Evolutionary conservation across 2,329 filamentous ascomycete genomes (phyloP).

Genomic region (Paracamarosporium sp.): DNA sequence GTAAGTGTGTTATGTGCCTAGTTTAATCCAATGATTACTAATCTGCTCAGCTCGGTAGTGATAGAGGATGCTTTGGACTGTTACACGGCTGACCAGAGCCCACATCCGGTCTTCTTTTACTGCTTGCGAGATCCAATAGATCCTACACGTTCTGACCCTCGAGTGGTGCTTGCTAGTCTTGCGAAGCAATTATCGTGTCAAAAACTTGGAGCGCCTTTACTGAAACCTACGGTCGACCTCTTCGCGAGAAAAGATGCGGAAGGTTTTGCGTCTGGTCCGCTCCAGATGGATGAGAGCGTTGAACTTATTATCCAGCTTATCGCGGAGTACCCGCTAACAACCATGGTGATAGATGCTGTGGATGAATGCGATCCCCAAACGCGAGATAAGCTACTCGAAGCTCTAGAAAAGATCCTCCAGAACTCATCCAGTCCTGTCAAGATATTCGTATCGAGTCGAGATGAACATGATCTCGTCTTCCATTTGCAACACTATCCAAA

Average conservation of each 20-base stretch:
- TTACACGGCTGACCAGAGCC: conserved; percentile 14
- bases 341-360: conserved; percentile 45
- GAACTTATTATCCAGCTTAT: conserved; percentile 29
- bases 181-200: conserved; percentile 20
- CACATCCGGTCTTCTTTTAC: conserved; percentile 26
- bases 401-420: conserved; percentile 31
- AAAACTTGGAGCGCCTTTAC: conserved; percentile 13
- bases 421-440: conserved; percentile 37
- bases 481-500: conserved; percentile 29
- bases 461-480: conserved; percentile 28
- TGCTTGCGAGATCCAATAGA: conserved; percentile 25
- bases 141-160: conserved; percentile 18
- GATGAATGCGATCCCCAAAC: conserved; percentile 39
- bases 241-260: conserved; percentile 17
- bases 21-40: conserved; percentile 15
- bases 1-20: conserved; percentile 28
- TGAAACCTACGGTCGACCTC: conserved; percentile 17
- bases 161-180: conserved; percentile 24
- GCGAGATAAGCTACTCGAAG: conserved; percentile 27
- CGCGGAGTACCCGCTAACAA: conserved; percentile 22
- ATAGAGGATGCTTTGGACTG: conserved; percentile 17
- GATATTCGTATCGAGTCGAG: conserved; percentile 45
- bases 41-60: conserved; percentile 19
- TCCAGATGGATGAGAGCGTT: conserved; percentile 16
- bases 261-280: conserved; percentile 20